Evolutionary conservation across 2,329 filamentous ascomycete genomes (phyloP).

Genomic region (Aspergillus pseudoglaucus): DNA sequence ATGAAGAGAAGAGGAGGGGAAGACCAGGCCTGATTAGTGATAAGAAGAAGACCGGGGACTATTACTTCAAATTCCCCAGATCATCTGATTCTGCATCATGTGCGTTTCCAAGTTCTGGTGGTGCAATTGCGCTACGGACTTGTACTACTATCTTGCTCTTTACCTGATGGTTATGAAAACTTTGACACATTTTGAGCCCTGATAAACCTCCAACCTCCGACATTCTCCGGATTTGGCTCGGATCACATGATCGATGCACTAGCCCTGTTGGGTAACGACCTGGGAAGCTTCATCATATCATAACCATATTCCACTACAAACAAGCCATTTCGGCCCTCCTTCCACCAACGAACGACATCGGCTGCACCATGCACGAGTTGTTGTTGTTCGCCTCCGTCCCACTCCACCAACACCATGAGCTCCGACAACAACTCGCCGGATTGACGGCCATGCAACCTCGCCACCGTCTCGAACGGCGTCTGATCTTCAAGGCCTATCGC

Average conservation of each 20-base stretch:
- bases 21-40: neutral
- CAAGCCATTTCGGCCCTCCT: neutral
- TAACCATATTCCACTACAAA: slow-evolving; percentile 1
- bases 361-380: slow-evolving; percentile 53
- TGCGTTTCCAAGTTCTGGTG: too few species aligned
- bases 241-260: neutral
- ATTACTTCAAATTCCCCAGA: neutral
- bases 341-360: neutral
- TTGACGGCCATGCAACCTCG: slow-evolving; percentile 56
- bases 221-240: neutral
- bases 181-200: too few species aligned
- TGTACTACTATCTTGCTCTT: too few species aligned
- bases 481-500: slow-evolving; percentile 53
- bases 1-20: neutral
- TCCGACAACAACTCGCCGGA: slow-evolving; percentile 56
- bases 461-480: slow-evolving; percentile 47
- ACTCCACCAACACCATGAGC: slow-evolving; percentile 51
- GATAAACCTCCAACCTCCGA: too few species aligned
- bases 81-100: neutral
- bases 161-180: too few species aligned
- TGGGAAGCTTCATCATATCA: neutral
- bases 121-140: too few species aligned
- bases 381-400: slow-evolving; percentile 56
- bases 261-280: too few species aligned
- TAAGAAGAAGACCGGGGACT: neutral